phyloP scores from a whole-genome alignment of 176 grass and related monocot species.

The Bothriochloa decipiens region DNA sequence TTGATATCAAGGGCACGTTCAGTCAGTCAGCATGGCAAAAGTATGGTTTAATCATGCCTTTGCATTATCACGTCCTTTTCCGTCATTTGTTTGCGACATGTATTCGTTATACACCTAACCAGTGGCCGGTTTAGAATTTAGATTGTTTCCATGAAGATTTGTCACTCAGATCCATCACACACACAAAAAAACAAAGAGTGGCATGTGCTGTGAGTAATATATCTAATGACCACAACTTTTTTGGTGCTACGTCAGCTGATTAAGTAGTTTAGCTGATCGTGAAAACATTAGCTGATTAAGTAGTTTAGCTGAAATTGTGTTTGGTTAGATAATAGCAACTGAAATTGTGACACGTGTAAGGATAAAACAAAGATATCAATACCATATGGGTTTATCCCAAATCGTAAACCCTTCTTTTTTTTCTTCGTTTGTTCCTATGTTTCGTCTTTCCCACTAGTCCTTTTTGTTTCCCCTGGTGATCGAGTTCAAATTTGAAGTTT shows the following conservation, averaged over 20 bases:
- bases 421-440: not conserved
- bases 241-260: not conserved
- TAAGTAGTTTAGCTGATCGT: not conserved
- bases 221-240: not conserved
- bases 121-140: not conserved
- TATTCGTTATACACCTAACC: not conserved
- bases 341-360: not conserved
- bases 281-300: not conserved
- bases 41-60: slow-evolving; percentile 37
- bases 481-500: not conserved
- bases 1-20: not conserved
- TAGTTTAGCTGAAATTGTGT: too few species aligned
- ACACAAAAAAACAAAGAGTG: not conserved
- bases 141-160: not conserved
- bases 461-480: not conserved
- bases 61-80: not conserved
- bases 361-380: not conserved
- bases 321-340: not conserved
- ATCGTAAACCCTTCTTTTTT: not conserved
- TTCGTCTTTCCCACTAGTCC: not conserved
- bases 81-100: not conserved
- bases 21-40: not conserved
- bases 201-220: not conserved
- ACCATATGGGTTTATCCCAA: not conserved
- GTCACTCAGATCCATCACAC: not conserved